Evolutionary conservation across 2,329 filamentous ascomycete genomes (phyloP).

Genomic region (Fusarium goolgardi): DNA sequence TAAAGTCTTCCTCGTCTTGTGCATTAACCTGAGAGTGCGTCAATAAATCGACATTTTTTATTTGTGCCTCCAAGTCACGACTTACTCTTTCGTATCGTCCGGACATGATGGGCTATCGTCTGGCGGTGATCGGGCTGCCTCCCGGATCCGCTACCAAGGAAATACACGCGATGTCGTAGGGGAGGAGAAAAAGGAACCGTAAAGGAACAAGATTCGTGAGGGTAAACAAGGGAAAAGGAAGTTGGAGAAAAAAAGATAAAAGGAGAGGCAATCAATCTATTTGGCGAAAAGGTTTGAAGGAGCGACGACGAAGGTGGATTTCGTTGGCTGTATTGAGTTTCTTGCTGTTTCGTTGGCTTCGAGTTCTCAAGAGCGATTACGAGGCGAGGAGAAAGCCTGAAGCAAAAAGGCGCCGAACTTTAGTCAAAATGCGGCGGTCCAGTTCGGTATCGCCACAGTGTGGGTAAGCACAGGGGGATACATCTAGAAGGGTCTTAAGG

Average conservation of each 20-base stretch:
- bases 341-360: slow-evolving; percentile 22
- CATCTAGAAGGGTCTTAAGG: slow-evolving; percentile 6
- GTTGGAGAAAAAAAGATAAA: slow-evolving; percentile 15
- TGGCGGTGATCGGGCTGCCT: slow-evolving; percentile 44
- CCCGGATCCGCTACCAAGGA: slow-evolving; percentile 29
- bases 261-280: slow-evolving; percentile 32
- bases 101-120: slow-evolving; percentile 58
- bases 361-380: slow-evolving; percentile 26
- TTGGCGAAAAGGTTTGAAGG: slow-evolving; percentile 32
- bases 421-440: slow-evolving; percentile 21
- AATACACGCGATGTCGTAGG: slow-evolving; percentile 22
- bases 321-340: slow-evolving; percentile 10
- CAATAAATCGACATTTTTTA: slow-evolving; percentile 1
- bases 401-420: not conserved
- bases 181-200: not conserved
- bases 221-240: not conserved
- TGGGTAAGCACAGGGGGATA: slow-evolving; percentile 9
- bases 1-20: slow-evolving; percentile 65
- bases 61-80: not conserved
- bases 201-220: not conserved
- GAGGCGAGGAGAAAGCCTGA: slow-evolving; percentile 36
- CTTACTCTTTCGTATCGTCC: slow-evolving; percentile 69
- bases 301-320: slow-evolving; percentile 30
- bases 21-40: slow-evolving; percentile 63
- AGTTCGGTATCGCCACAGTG: slow-evolving; percentile 33